Evolutionary conservation across 2,329 filamentous ascomycete species (phyloP).

Genomic region (Aspergillus cejpii): DNA sequence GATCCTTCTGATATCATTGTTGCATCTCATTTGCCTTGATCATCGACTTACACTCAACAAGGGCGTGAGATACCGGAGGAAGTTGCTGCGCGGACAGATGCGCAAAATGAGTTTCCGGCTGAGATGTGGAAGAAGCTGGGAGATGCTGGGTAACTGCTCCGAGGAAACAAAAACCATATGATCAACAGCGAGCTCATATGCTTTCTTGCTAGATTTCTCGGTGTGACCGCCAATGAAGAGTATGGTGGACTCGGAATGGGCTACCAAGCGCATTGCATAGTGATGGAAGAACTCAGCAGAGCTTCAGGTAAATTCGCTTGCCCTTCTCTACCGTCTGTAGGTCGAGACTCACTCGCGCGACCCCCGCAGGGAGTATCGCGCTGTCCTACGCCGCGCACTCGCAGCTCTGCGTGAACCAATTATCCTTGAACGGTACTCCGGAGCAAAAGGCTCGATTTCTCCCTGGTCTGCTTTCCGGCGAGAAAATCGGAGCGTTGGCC

Average conservation of each 20-base stretch:
- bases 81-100: constrained; percentile 75
- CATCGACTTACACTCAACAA: constrained; percentile 13
- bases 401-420: constrained; percentile 92
- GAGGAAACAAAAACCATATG: too few relatives aligned
- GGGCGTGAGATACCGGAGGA: constrained; percentile 80
- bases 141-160: constrained; percentile 58
- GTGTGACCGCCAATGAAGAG: constrained; percentile 87
- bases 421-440: constrained; percentile 76
- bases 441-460: constrained; percentile 77
- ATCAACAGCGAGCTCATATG: constrained; percentile 1
- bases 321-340: not conserved
- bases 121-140: constrained; percentile 93
- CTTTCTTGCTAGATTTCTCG: constrained; percentile 57
- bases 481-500: constrained; percentile 76
- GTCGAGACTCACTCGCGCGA: not conserved
- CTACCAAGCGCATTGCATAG: constrained; percentile 92
- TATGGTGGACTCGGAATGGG: constrained; percentile 86
- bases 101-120: constrained; percentile 76
- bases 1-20: not conserved
- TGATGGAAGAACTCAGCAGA: constrained; percentile 89
- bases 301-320: constrained; percentile 58
- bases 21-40: not conserved
- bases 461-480: constrained; percentile 71
- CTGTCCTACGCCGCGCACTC: constrained; percentile 94
- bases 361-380: constrained; percentile 44